Conservation (phyloP, 306 rosid species). For the Fragaria nilgerrensis region DNA sequence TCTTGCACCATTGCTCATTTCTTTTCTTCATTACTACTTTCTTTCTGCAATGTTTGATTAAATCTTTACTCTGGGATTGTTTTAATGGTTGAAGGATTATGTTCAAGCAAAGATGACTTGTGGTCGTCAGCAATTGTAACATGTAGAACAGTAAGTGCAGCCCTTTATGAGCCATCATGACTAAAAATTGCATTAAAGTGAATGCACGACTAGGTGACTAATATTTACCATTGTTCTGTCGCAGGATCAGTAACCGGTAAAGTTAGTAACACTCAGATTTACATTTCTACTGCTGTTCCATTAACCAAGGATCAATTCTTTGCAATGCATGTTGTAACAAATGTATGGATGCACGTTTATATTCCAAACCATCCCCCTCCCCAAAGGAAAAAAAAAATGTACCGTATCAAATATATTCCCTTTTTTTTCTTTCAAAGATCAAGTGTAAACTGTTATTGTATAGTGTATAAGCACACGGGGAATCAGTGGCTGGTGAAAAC, state of each 20-base stretch:
- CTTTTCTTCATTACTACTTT: neutral
- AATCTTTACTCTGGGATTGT: neutral
- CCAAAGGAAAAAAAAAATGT: neutral
- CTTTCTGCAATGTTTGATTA: constrained; percentile 1
- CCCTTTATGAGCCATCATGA: neutral
- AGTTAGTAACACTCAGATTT: neutral
- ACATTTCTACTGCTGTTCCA: neutral
- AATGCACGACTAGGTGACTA: constrained; percentile 1
- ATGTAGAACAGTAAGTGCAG: neutral
- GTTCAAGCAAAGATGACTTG: neutral
- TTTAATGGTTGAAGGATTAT: constrained; percentile 11
- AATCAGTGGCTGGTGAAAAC: neutral
- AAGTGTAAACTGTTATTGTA: neutral
- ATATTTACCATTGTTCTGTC: neutral
- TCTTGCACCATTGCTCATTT: neutral
- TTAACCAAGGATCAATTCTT: neutral
- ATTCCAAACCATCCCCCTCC: neutral
- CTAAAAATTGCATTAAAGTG: neutral
- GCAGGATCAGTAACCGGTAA: neutral
- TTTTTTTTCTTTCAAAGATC: neutral
- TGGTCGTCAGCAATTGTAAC: constrained; percentile 1
- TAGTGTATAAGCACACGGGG: neutral
- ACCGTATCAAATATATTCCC: neutral
- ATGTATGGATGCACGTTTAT: neutral
- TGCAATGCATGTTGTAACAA: constrained; percentile 11